Evolutionary conservation across 345 rosid species (phyloP).

Genomic region (Microthlaspi erraticum): DNA sequence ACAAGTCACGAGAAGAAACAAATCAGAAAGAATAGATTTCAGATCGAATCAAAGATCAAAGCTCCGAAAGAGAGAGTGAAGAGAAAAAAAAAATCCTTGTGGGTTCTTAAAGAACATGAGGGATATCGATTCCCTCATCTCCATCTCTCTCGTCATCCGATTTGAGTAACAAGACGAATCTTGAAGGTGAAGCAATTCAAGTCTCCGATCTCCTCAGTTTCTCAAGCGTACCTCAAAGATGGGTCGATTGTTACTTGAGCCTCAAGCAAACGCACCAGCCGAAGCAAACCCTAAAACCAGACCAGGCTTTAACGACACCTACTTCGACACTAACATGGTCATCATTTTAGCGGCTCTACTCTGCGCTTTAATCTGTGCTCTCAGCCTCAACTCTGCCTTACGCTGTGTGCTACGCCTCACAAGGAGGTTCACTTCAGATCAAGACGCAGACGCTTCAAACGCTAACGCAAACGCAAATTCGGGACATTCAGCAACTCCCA

Average conservation of each 20-base stretch:
- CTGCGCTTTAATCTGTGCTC: slow-evolving; percentile 69
- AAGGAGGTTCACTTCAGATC: slow-evolving; percentile 49
- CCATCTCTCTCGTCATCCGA: slow-evolving; percentile 1
- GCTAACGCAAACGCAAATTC: slow-evolving; percentile 43
- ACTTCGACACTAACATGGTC: slow-evolving; percentile 79
- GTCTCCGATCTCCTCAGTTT: slow-evolving; percentile 14
- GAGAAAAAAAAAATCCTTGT: neutral
- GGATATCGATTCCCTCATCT: slow-evolving; percentile 18
- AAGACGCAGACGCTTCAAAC: slow-evolving; percentile 41
- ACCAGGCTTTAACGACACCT: slow-evolving; percentile 39
- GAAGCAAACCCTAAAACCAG: slow-evolving; percentile 34
- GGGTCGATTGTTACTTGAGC: slow-evolving; percentile 39
- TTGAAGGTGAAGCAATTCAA: slow-evolving; percentile 29
- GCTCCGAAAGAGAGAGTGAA: slow-evolving; percentile 5
- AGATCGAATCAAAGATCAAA: slow-evolving; percentile 22
- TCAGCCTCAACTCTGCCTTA: slow-evolving; percentile 66
- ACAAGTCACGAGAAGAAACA: slow-evolving; percentile 38
- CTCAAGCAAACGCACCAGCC: slow-evolving; percentile 26
- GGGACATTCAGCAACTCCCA: slow-evolving; percentile 41
- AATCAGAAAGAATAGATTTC: slow-evolving; percentile 16
- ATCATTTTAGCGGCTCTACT: slow-evolving; percentile 71
- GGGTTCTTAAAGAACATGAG: slow-evolving; percentile 2
- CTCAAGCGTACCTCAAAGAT: slow-evolving; percentile 27
- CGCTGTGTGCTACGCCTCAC: slow-evolving; percentile 65
- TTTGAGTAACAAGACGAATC: slow-evolving; percentile 12